Evolutionary conservation across 1,284 basidiomycete genomes (phyloP).

Genomic region (Earliella scabrosa): DNA sequence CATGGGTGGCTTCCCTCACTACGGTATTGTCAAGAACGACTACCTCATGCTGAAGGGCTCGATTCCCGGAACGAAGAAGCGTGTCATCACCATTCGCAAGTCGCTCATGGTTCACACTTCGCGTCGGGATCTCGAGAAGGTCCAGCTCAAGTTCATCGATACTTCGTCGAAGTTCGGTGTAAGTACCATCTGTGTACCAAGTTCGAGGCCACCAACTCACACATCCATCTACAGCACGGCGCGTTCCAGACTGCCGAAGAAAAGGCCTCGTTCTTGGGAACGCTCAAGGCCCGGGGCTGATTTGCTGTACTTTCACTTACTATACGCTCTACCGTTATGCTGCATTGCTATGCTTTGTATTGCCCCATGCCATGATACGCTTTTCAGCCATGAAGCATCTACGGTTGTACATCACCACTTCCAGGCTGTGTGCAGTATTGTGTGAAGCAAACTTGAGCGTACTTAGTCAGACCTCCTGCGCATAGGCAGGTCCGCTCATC

Average conservation of each 20-base stretch:
- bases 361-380: constrained; percentile 38
- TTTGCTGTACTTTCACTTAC: constrained; percentile 21
- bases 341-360: constrained; percentile 44
- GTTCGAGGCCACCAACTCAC: background rate
- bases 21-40: constrained; percentile 99
- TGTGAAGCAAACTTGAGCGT: no score
- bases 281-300: constrained; percentile 80
- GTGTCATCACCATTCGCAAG: constrained; percentile 93
- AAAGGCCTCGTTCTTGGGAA: constrained; percentile 94
- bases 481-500: no score
- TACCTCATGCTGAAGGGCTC: constrained; percentile 96
- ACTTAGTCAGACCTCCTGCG: no score
- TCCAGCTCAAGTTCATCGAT: constrained; percentile 98
- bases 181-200: constrained; percentile 37
- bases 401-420: constrained; percentile 23
- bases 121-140: constrained; percentile 93
- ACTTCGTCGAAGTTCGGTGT: constrained; percentile 95
- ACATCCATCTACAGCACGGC: constrained; percentile 67
- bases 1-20: constrained; percentile 99
- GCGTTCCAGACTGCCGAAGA: constrained; percentile 96
- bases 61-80: constrained; percentile 96
- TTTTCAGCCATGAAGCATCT: constrained; percentile 19
- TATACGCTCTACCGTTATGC: constrained; percentile 34
- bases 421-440: no score
- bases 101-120: constrained; percentile 89